phyloP scores from a whole-genome alignment of 176 grass and related monocot genomes.

The Cocos nucifera region DNA sequence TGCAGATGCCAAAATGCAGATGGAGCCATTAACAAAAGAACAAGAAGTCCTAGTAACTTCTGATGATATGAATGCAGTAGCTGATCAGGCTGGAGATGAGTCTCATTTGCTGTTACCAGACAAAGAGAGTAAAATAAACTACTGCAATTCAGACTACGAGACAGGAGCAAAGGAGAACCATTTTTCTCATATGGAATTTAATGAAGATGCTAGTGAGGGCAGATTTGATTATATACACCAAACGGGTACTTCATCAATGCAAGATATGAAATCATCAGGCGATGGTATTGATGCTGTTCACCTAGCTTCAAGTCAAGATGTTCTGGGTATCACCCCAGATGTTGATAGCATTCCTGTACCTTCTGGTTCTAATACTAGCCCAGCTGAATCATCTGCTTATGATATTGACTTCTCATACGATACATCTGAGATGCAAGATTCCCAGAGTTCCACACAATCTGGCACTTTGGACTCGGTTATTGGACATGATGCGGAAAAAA shows the following conservation, averaged over 20 bases:
- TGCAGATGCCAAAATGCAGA: slow-evolving; percentile 38
- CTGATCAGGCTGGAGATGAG: slow-evolving; percentile 7
- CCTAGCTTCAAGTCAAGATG: slow-evolving; percentile 8
- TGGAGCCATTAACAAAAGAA: slow-evolving; percentile 26
- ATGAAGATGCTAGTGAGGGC: slow-evolving; percentile 1
- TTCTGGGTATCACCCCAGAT: slow-evolving; percentile 15
- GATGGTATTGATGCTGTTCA: neutral
- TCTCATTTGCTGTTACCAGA: slow-evolving; percentile 15
- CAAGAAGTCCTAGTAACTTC: slow-evolving; percentile 16
- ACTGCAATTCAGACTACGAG: slow-evolving; percentile 12
- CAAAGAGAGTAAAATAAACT: slow-evolving; percentile 5
- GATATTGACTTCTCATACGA: neutral
- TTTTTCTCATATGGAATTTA: slow-evolving; percentile 10
- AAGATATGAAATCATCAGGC: neutral
- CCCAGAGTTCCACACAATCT: neutral
- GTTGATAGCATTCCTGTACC: neutral
- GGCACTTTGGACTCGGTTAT: neutral
- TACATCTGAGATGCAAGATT: slow-evolving; percentile 5
- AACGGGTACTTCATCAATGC: slow-evolving; percentile 1
- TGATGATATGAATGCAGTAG: neutral
- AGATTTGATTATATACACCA: slow-evolving; percentile 9
- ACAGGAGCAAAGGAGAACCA: slow-evolving; percentile 4
- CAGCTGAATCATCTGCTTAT: neutral
- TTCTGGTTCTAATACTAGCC: neutral
- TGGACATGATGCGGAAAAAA: too few relatives aligned